Evolutionary conservation across 108 stramenopile genomes (phyloP).

Genomic region (Cafeteria roenbergensis): DNA sequence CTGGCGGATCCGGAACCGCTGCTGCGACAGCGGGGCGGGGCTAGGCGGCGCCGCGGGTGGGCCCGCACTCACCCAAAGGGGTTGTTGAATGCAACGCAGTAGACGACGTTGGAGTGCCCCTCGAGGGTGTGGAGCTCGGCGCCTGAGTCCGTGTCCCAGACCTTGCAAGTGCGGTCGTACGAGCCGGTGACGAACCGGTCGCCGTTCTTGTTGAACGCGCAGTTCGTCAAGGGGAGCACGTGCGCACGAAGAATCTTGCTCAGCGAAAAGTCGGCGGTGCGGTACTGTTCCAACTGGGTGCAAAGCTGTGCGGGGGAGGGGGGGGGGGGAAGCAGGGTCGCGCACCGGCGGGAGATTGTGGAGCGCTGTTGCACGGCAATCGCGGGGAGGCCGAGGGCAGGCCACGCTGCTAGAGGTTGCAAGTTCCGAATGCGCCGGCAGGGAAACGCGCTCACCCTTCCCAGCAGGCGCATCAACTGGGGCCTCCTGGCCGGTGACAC

Average conservation of each 20-base stretch:
- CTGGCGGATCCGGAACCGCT: no score
- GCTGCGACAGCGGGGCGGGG: no score
- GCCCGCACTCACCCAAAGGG: slow-evolving; percentile 53
- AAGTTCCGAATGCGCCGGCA: no score
- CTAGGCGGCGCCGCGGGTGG: no score
- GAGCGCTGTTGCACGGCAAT: no score
- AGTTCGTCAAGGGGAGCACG: slow-evolving; percentile 54
- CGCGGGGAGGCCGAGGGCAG: no score
- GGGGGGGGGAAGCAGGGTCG: background rate
- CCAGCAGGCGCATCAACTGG: slow-evolving; percentile 42
- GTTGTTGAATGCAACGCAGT: slow-evolving; percentile 60
- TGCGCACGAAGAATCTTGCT: slow-evolving; percentile 55
- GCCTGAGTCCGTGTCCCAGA: slow-evolving; percentile 53
- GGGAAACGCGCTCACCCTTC: slow-evolving; percentile 28
- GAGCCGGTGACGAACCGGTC: slow-evolving; percentile 55
- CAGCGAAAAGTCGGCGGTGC: slow-evolving; percentile 44
- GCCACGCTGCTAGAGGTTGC: no score
- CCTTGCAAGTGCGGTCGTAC: slow-evolving; percentile 56
- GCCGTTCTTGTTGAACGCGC: slow-evolving; percentile 56
- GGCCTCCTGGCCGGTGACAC: slow-evolving; percentile 41
- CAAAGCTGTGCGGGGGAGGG: slow-evolving; percentile 23
- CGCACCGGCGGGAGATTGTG: background rate
- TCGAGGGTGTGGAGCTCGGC: slow-evolving; percentile 52
- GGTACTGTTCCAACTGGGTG: slow-evolving; percentile 43
- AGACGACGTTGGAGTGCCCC: slow-evolving; percentile 55